Conservation (phyloP, 2,329 filamentous ascomycete genomes). For the Verticillium longisporum region DNA sequence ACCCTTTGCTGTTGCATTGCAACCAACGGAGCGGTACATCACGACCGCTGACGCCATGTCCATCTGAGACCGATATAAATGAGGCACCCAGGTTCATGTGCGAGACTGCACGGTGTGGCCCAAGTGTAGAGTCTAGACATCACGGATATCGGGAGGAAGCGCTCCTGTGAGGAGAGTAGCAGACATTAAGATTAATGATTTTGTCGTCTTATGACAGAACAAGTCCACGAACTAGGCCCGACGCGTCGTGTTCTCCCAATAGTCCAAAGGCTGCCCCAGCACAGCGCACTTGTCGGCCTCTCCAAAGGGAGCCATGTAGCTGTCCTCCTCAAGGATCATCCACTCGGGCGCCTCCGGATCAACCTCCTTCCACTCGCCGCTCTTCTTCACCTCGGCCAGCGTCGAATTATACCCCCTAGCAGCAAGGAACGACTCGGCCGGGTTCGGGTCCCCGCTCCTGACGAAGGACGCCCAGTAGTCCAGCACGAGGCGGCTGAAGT, state of each 20-base stretch:
- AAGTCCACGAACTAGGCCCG: no score
- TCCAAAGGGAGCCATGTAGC: background rate
- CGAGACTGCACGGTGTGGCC: no score
- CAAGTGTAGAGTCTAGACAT: no score
- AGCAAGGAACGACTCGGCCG: conserved; percentile 18
- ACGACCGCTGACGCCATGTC: no score
- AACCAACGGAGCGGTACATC: no score
- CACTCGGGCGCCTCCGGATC: background rate
- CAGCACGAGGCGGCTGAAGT: conserved; percentile 23
- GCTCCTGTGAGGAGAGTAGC: no score
- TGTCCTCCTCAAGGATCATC: background rate
- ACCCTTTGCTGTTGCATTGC: no score
- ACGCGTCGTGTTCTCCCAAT: background rate
- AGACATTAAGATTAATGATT: no score
- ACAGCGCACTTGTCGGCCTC: background rate
- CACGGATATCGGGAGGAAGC: no score
- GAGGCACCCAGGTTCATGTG: no score
- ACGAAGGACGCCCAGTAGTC: conserved; percentile 29
- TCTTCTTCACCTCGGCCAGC: conserved; percentile 16
- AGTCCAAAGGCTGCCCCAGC: background rate
- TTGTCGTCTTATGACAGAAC: no score
- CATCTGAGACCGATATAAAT: no score
- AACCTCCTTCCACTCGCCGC: conserved; percentile 21
- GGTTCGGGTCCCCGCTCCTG: conserved; percentile 22
- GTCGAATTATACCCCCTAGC: conserved; percentile 21